These are phyloP conservation scores for Russula vinacea DNA, from an alignment of 768 basidiomycete genomes.

Conservation along the genomic window DNA sequence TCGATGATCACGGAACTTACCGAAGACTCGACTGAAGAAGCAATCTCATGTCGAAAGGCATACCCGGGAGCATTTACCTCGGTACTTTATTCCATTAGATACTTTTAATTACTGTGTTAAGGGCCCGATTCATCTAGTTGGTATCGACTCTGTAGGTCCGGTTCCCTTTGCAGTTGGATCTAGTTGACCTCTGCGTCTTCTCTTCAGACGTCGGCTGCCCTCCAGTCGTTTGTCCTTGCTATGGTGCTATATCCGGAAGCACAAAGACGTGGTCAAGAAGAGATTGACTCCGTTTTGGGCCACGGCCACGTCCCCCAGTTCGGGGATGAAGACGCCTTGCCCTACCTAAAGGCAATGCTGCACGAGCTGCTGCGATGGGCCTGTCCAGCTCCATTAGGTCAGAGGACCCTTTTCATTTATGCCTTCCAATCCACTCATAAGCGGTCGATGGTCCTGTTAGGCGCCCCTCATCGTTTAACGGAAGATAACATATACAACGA, in stretches of 20 bases:
- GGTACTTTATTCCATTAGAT: neutral
- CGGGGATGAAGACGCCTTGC: constrained; percentile 14
- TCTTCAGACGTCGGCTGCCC: constrained; percentile 23
- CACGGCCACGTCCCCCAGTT: constrained; percentile 10
- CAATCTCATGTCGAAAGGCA: constrained; percentile 8
- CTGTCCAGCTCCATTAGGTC: constrained; percentile 12
- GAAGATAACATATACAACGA: constrained; percentile 19
- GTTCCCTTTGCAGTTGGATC: neutral
- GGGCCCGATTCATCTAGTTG: neutral
- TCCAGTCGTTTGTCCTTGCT: constrained; percentile 35
- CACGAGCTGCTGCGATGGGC: constrained; percentile 26
- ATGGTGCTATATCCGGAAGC: constrained; percentile 36
- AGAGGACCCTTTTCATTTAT: neutral
- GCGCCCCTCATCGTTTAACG: constrained; percentile 11
- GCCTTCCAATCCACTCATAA: neutral
- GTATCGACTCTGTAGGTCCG: constrained; percentile 19
- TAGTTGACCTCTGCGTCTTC: neutral
- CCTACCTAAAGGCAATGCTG: constrained; percentile 23
- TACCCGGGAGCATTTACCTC: constrained; percentile 18
- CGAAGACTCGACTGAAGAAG: constrained; percentile 18
- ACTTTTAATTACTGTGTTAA: neutral
- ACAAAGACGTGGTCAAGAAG: constrained; percentile 35
- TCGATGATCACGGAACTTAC: constrained; percentile 11
- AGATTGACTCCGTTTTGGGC: constrained; percentile 33
- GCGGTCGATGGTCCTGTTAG: neutral